Base-by-base conservation (phyloP, 1,139 yeast genomes). In the Diutina pseudorugosa region DNA sequence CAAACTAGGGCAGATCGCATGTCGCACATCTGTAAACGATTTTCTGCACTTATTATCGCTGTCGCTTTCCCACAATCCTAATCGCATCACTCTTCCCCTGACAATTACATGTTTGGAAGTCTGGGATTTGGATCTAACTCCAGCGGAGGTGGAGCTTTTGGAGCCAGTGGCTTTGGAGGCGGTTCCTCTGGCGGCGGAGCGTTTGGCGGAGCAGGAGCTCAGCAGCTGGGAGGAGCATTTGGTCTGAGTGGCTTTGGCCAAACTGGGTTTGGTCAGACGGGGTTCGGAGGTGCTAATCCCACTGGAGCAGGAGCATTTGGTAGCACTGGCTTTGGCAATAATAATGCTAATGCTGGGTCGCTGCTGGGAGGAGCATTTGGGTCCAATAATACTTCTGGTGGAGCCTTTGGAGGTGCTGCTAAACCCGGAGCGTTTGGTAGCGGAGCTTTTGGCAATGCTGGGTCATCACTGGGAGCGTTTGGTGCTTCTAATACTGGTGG, bases 141-240 rank as follows among this genome's bases (percentile, higher is more conserved):
- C 53, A n/a, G n/a, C n/a, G 18, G 49, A 41, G 19, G 33, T 40
- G 36, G 52, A 12, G 58, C 57, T 9, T 55, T 54, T 53, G 58
- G 59, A 2, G 36, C 54, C 47, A 53, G 57, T 47, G 63, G 60
- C 11, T 57, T 57, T 50, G 61, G 62, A 3, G 50, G 45, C 44
- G n/a, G n/a, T n/a, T 44, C 60, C 23, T 60, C 58, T 0, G 58
- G 57, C 55, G 56, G 55, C n/a, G 25, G 47, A 16, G 21, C 47
- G 9, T 25, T 8, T 16, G 33, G 23, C 54, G 55, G 11, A 41
- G 21, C 19, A 52, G 51, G 51, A 54, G 54, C 9, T 25, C 16
- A 14, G 8, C 53, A 5, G 45, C 16, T 36, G 30, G 53, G 40
- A 54, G 55, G 20, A 45, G 40, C 42, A 14, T 33, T 40, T 48